phyloP scores from a whole-genome alignment of 495 filamentous ascomycete species.

The Darksidea phi region DNA sequence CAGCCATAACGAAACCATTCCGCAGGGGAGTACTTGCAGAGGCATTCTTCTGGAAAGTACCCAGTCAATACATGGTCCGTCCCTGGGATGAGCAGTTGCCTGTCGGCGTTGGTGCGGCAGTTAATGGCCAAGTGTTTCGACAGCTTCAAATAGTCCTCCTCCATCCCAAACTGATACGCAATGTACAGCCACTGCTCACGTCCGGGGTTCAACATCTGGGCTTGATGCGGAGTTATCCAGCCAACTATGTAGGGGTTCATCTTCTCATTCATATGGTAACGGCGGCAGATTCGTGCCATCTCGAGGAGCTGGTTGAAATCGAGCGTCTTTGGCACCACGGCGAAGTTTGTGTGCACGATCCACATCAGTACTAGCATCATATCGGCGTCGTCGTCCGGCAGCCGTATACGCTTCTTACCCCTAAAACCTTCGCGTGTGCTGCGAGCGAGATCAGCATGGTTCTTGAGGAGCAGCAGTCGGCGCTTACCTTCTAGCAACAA shows the following conservation, averaged over 20 bases:
- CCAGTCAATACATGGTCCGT: not conserved
- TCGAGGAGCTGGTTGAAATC: constrained; percentile 12
- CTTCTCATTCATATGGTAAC: constrained; percentile 11
- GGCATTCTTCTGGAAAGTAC: not conserved
- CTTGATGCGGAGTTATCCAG: not conserved
- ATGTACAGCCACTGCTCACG: constrained; percentile 20
- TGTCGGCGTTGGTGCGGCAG: not conserved
- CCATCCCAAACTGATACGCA: constrained; percentile 23
- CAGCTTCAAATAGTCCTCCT: constrained; percentile 15
- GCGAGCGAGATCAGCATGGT: not conserved
- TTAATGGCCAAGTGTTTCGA: constrained; percentile 5
- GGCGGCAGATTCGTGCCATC: constrained; percentile 3
- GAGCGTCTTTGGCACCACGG: not conserved
- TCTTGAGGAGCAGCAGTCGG: not conserved
- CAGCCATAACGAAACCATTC: too few relatives aligned
- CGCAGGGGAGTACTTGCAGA: constrained; percentile 5
- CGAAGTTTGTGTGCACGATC: constrained; percentile 16
- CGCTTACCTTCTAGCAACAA: not conserved
- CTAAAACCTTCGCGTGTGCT: not conserved
- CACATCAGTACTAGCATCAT: constrained; percentile 15
- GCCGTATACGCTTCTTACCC: not conserved
- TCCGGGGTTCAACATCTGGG: not conserved
- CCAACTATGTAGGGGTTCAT: constrained; percentile 3
- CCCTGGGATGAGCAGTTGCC: not conserved
- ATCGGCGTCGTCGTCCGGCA: constrained; percentile 15